Percentiles rank a stretch among this genome's conserved stretches.
phyloP scores from a whole-genome alignment of 129 eudicot species.

The Artemisia argyi region DNA sequence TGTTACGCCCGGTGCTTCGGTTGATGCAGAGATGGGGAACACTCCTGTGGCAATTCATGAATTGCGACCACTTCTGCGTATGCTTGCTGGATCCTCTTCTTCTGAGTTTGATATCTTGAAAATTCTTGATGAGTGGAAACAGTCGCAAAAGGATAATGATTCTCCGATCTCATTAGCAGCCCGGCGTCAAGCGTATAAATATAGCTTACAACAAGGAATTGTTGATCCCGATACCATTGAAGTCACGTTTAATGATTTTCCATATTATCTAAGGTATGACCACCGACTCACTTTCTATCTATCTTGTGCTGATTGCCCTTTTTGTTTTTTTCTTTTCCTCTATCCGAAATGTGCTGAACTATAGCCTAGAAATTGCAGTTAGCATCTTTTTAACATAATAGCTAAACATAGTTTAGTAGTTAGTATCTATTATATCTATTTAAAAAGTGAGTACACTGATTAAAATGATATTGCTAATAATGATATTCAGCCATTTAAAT shows the following conservation, averaged over 20 bases:
- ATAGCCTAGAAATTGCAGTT: too few species aligned
- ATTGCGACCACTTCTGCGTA: conserved; percentile 52
- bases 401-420: too few species aligned
- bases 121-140: conserved; percentile 62
- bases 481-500: too few species aligned
- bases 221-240: conserved; percentile 51
- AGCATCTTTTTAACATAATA: too few species aligned
- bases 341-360: too few species aligned
- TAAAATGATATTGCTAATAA: too few species aligned
- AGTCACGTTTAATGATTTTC: conserved; percentile 76
- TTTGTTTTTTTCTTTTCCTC: too few species aligned
- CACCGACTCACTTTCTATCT: neutral
- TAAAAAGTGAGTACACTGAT: too few species aligned
- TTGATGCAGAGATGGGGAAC: conserved; percentile 49
- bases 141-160: conserved; percentile 53
- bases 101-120: conserved; percentile 52
- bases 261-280: conserved; percentile 77
- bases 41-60: conserved; percentile 42
- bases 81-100: conserved; percentile 57
- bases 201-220: conserved; percentile 60
- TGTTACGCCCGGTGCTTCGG: conserved; percentile 28
- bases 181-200: conserved; percentile 65
- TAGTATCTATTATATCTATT: too few species aligned
- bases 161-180: conserved; percentile 50
- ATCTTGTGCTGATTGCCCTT: conserved; percentile 2